phyloP scores from a whole-genome alignment of 352 stramenopile species.

The Phytophthora sp. region DNA sequence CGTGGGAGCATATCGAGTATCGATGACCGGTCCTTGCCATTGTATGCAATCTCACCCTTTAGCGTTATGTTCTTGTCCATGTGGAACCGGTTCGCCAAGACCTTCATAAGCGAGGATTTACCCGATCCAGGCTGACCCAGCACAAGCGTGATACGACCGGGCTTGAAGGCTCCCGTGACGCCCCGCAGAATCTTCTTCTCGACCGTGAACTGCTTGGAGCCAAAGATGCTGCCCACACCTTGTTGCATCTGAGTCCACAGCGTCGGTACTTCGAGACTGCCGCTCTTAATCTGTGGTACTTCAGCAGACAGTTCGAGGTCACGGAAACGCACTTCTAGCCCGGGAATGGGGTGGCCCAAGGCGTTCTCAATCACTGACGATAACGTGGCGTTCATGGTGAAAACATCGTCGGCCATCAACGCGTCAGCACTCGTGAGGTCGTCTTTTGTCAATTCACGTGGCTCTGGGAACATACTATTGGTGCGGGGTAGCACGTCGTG shows the following conservation, averaged over 20 bases:
- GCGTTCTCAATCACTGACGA: constrained; percentile 53
- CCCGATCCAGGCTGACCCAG: constrained; percentile 37
- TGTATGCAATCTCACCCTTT: constrained; percentile 51
- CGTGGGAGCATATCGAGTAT: constrained; percentile 42
- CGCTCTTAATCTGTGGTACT: constrained; percentile 32
- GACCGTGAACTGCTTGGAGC: constrained; percentile 30
- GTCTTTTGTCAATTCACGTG: constrained; percentile 33
- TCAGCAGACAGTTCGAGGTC: constrained; percentile 51
- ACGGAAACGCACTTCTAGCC: constrained; percentile 63
- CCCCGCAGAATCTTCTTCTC: constrained; percentile 56
- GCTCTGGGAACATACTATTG: constrained; percentile 42
- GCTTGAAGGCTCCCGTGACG: constrained; percentile 48
- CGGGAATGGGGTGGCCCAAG: constrained; percentile 49
- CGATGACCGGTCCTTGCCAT: constrained; percentile 39
- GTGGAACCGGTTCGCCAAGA: constrained; percentile 56
- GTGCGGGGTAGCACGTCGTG: constrained; percentile 25
- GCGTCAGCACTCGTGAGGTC: constrained; percentile 53
- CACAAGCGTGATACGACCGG: constrained; percentile 60
- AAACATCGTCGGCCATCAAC: constrained; percentile 55
- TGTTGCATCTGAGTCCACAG: constrained; percentile 44
- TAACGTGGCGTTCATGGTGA: constrained; percentile 63
- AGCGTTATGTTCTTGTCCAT: constrained; percentile 52
- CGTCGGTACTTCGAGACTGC: constrained; percentile 47
- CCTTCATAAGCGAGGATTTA: constrained; percentile 45
- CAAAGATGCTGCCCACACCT: too few species aligned